Evolutionary conservation across 345 rosid species (phyloP), one percentile per base, ranked within the genome.

Genomic region (Eutrema yunnanense): DNA sequence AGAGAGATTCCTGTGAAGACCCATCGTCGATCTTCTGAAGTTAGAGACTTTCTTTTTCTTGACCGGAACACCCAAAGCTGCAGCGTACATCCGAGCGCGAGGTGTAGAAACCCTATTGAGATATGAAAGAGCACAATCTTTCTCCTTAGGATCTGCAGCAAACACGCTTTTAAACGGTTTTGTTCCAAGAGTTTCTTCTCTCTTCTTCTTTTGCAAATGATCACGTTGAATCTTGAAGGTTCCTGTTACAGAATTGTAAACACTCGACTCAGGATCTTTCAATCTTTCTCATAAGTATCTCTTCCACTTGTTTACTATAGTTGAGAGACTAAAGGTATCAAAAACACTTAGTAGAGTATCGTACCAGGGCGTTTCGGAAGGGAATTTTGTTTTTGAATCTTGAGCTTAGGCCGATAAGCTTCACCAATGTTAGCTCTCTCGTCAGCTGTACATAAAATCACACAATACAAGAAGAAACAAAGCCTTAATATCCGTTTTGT

Each of bases 91-190:
- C 22, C 13, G 30, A 22, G 79, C 27, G 65, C 88, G 83, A 30
- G 65, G 0, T 8, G 55, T 11, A 37, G 70, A 57, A 72, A 54
- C 36, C 54, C 43, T 81, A 16, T 41, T 83, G 30, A 82, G 53
- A 62, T 50, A 80, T 64, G 86, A 78, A 36, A 70, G 0, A 33
- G 98, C 98, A 84, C 78, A 82, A 16, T 6, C 51, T 60, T 3
- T 36, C 0, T 62, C 58, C 42, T 44, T 61, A 3, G 69, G 70
- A 62, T 66, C 69, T 5, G 33, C 59, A 47, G 52, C 53, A 74
- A 42, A 74, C 19, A 65, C 73, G 72, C 72, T 71, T 61, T 78
- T 48, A 27, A 10, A 16, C 9, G 38, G 56, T 36, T 36, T 54
- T 62, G 19, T 65, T 58, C 19, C 26, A 34, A 56, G 30, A 60